phyloP scores from a whole-genome alignment of 1,139 yeast species.

The Diutina neorugosa region DNA sequence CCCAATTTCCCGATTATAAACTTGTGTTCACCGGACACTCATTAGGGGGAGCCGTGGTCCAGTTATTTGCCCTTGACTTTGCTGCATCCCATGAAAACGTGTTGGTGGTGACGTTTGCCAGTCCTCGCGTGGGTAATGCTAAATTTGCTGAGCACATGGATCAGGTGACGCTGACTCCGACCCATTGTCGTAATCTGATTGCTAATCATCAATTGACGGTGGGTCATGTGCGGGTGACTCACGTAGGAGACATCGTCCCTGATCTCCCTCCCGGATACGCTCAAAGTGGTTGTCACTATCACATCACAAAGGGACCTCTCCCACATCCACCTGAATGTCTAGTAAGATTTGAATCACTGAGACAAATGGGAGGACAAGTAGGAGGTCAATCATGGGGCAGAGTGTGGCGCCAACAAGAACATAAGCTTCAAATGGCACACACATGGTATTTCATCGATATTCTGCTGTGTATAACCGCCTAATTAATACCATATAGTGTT shows the following conservation, averaged over 20 bases:
- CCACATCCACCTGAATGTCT: constrained; percentile 35
- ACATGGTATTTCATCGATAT: constrained; percentile 21
- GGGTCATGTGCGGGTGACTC: constrained; percentile 40
- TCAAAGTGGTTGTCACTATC: constrained; percentile 40
- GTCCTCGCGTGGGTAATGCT: constrained; percentile 50
- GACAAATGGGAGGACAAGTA: too few relatives aligned
- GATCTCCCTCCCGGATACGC: constrained; percentile 40
- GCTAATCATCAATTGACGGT: constrained; percentile 12
- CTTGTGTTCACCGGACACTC: constrained; percentile 58
- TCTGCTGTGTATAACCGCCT: constrained; percentile 23
- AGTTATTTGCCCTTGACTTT: constrained; percentile 48
- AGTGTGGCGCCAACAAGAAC: background rate
- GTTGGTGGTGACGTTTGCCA: constrained; percentile 43
- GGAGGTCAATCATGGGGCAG: background rate
- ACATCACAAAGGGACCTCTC: constrained; percentile 26
- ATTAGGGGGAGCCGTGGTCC: constrained; percentile 59
- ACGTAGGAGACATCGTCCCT: constrained; percentile 46
- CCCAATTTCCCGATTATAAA: constrained; percentile 31
- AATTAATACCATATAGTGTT: constrained; percentile 1
- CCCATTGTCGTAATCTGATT: constrained; percentile 7
- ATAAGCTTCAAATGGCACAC: constrained; percentile 10
- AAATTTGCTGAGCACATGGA: constrained; percentile 41
- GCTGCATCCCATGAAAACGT: constrained; percentile 39
- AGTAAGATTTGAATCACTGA: constrained; percentile 10
- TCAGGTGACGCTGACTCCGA: constrained; percentile 26